Percentiles rank a stretch among this genome's conserved stretches.
Conservation (phyloP, 2,329 filamentous ascomycete genomes). For the Fusarium abutilonis region DNA sequence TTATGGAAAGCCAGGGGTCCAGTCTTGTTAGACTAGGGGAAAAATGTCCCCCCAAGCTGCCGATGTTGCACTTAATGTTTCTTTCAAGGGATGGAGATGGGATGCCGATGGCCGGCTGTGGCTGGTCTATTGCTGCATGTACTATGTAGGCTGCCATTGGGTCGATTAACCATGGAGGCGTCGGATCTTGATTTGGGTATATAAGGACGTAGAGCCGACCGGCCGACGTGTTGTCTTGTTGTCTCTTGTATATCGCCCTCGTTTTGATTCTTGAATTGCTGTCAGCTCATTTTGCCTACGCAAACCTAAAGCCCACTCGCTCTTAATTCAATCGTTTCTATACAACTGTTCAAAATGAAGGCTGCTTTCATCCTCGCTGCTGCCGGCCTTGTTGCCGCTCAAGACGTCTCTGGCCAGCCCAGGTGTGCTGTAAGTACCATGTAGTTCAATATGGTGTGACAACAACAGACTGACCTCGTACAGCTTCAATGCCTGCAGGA, state of each 20-base stretch:
- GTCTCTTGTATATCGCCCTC: slow-evolving; percentile 2
- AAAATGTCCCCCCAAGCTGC: background rate
- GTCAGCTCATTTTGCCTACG: background rate
- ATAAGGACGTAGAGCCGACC: slow-evolving; percentile 20
- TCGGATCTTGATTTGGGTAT: slow-evolving; percentile 10
- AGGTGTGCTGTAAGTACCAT: slow-evolving; percentile 54
- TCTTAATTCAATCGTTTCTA: slow-evolving; percentile 14
- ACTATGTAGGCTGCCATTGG: background rate
- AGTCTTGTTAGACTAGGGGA: slow-evolving; percentile 5
- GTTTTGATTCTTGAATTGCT: slow-evolving; percentile 4
- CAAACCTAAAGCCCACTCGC: background rate
- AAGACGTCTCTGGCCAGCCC: slow-evolving; percentile 51
- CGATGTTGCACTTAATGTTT: background rate
- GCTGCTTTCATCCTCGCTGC: slow-evolving; percentile 48
- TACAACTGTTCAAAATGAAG: slow-evolving; percentile 53
- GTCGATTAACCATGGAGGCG: slow-evolving; percentile 1
- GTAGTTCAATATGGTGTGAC: background rate
- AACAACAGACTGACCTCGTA: slow-evolving; percentile 1
- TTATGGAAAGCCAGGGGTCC: slow-evolving; percentile 11
- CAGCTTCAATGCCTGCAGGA: slow-evolving; percentile 50
- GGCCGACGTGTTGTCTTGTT: background rate
- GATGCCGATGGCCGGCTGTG: background rate
- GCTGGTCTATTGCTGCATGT: background rate
- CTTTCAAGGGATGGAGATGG: background rate
- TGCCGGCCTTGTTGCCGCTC: slow-evolving; percentile 52